These are phyloP conservation scores for Castanea crenata DNA, from an alignment of 306 rosid species.

Conservation along the genomic window DNA sequence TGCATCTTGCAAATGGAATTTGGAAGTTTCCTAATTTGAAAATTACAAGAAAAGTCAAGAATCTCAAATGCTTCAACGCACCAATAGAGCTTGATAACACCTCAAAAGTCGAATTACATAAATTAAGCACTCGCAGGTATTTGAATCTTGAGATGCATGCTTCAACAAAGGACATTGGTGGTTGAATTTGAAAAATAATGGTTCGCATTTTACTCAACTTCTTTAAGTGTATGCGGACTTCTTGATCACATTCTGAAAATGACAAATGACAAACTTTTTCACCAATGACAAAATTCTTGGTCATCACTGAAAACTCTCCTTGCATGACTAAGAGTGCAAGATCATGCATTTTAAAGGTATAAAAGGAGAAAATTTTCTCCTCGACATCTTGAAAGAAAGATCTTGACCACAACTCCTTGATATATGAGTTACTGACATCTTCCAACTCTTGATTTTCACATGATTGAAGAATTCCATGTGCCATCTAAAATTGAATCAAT, in stretches of 20 bases:
- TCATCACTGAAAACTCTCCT: conserved; percentile 2
- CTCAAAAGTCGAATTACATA: conserved; percentile 15
- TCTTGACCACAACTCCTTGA: background rate
- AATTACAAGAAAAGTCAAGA: background rate
- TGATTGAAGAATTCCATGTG: conserved; percentile 13
- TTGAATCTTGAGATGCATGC: conserved; percentile 1
- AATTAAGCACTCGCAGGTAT: conserved; percentile 11
- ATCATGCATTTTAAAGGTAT: conserved; percentile 22
- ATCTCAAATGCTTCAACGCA: background rate
- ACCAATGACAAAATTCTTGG: background rate
- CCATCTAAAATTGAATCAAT: background rate
- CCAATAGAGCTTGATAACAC: background rate
- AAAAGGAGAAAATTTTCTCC: background rate
- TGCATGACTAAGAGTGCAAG: conserved; percentile 19
- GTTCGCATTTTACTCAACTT: background rate
- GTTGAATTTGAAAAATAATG: background rate
- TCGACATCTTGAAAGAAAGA: too few species aligned
- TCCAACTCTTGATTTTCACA: background rate
- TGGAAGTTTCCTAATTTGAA: background rate
- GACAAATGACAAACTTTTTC: background rate
- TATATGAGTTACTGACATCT: background rate
- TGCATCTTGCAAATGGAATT: too few species aligned
- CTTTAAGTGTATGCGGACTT: background rate
- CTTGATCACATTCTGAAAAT: background rate
- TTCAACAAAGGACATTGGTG: background rate